These are phyloP conservation scores for Calonectria pauciramosa DNA, from an alignment of 2,329 filamentous ascomycete species.

Conservation along the genomic window DNA sequence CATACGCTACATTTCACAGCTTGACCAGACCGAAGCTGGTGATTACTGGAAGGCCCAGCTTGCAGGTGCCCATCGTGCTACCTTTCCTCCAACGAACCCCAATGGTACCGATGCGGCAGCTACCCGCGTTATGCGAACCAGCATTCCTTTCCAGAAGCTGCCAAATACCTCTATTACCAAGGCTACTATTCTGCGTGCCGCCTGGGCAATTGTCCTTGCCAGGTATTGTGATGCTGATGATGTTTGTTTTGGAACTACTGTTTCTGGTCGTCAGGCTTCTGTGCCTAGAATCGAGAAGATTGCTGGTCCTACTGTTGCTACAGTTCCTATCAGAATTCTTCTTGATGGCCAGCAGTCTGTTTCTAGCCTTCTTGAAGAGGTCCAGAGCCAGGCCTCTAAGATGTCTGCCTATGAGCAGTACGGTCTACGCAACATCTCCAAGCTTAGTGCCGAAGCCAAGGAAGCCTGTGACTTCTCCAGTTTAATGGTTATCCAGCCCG, in stretches of 20 bases:
- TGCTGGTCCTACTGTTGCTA: conserved; percentile 49
- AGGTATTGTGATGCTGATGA: conserved; percentile 12
- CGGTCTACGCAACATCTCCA: conserved; percentile 36
- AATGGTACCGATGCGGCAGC: neutral
- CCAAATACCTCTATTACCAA: neutral
- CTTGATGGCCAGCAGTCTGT: conserved; percentile 45
- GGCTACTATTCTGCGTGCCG: conserved; percentile 14
- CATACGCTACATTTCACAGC: neutral
- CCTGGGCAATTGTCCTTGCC: conserved; percentile 16
- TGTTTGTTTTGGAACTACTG: conserved; percentile 11
- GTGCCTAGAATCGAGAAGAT: conserved; percentile 37
- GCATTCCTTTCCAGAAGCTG: neutral
- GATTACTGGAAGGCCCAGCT: conserved; percentile 15
- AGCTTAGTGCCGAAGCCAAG: conserved; percentile 19
- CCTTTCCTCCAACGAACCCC: neutral
- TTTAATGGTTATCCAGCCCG: conserved; percentile 46
- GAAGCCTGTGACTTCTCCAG: conserved; percentile 45
- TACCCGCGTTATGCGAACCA: neutral
- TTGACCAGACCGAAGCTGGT: neutral
- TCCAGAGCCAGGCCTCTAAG: conserved; percentile 30
- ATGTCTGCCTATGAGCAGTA: conserved; percentile 31
- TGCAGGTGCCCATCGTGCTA: neutral
- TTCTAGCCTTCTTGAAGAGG: conserved; percentile 50
- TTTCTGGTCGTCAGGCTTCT: conserved; percentile 24
- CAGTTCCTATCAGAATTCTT: conserved; percentile 38